Base-by-base conservation (phyloP, 2,329 filamentous ascomycete species). In the Penicillium psychrosexuale region DNA sequence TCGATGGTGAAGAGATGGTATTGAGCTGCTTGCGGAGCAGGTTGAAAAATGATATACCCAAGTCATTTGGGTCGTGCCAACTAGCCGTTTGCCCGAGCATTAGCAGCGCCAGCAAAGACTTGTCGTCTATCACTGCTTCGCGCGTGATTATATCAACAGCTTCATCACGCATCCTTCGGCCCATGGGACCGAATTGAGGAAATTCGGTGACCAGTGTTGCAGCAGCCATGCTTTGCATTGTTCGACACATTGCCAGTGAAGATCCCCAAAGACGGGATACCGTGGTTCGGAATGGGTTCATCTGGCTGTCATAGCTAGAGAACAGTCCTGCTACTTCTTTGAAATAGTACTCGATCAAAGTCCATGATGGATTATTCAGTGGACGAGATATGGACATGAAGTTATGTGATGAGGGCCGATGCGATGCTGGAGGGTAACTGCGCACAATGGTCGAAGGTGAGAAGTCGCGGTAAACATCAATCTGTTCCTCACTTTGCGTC, bases 171-270 rank as follows among this genome's bases (percentile, higher is more conserved):
- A 80, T 78, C 60, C 77, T 79, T 27, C 75, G 69, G 6, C 78
- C 82, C 27, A 78, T 75, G 8, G 72, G 74, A 24, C 72, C 78
- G 74, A 81, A 83, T 48, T 77, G 76, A 5, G 77, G 82, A 52
- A 82, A 83, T 51, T 82, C 75, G 63, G 84, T 82, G 0, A 82
- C 79, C 0, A 86, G 71, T 19, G 83, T 83, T 3, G 83, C 83
- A 8, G 83, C 82, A 1, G 83, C 82, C 83, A 86, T 86, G 59
- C 83, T 85, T 61, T 85, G 83, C 43, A 85, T 83, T 2, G 82
- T 82, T 44, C 81, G 83, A 62, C 81, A 83, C 47, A 85, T 82
- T 0, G 82, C 81, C 17, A 80, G 73, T 0, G 82, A 84, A n/a
- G 78, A 79, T 38, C 81, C 75, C 78, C 82, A 85, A 2, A 84